A percentile compares a stretch with the other conserved stretches of the same genome.
Evolutionary conservation across 306 rosid genomes (phyloP).

Genomic region (Cercis canadensis): DNA sequence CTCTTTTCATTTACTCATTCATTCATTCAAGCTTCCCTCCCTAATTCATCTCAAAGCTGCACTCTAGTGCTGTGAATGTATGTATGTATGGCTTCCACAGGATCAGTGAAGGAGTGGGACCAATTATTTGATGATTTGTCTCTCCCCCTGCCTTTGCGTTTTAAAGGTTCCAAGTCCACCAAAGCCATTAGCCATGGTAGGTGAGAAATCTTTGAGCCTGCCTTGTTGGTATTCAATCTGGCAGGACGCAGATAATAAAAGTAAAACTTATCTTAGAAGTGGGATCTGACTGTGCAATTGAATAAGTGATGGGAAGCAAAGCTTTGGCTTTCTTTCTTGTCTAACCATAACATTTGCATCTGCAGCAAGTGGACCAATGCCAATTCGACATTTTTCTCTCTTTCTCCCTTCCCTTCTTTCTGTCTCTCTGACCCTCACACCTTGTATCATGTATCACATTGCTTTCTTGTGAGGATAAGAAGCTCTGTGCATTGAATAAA

Average conservation of each 20-base stretch:
- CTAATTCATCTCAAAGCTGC: too few relatives aligned
- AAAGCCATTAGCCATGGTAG: constrained; percentile 41
- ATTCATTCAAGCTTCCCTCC: neutral
- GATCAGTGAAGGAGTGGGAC: constrained; percentile 40
- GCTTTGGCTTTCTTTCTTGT: constrained; percentile 49
- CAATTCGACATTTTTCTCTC: constrained; percentile 15
- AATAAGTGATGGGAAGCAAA: constrained; percentile 56
- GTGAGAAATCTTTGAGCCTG: constrained; percentile 49
- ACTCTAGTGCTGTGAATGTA: too few relatives aligned
- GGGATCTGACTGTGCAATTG: constrained; percentile 78
- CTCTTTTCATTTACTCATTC: constrained; percentile 2
- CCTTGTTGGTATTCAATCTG: constrained; percentile 65
- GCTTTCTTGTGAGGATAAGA: constrained; percentile 42
- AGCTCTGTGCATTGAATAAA: constrained; percentile 10
- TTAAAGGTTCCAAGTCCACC: constrained; percentile 52
- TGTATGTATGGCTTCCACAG: constrained; percentile 15
- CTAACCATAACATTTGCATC: constrained; percentile 39
- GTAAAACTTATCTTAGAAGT: constrained; percentile 57
- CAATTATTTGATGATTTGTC: constrained; percentile 64
- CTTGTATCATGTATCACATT: constrained; percentile 30
- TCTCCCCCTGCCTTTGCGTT: constrained; percentile 61
- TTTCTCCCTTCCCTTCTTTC: constrained; percentile 1
- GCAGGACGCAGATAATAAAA: constrained; percentile 51
- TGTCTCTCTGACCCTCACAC: constrained; percentile 26
- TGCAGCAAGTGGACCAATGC: constrained; percentile 41